Evolutionary conservation across 75 land plant genomes (phyloP).

Genomic region (Picea glauca): DNA sequence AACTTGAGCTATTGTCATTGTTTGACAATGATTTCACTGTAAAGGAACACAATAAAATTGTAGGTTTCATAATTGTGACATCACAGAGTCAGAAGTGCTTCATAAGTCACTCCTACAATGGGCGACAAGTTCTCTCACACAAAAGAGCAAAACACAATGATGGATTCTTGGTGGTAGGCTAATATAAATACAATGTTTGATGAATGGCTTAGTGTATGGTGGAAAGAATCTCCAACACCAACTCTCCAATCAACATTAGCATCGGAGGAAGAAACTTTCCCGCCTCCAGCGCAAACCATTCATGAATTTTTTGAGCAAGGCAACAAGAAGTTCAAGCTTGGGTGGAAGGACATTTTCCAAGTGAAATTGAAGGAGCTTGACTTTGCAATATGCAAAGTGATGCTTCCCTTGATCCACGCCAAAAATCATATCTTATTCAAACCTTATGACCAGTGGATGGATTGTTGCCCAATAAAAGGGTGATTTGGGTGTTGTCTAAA

Average conservation of each 20-base stretch:
- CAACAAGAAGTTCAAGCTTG: slow-evolving; percentile 70
- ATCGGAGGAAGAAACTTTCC: no score
- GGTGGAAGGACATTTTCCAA: slow-evolving; percentile 88
- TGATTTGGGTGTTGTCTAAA: no score
- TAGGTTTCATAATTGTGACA: slow-evolving; percentile 76
- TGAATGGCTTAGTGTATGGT: no score
- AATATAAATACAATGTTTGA: no score
- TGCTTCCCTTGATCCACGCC: no score
- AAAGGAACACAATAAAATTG: slow-evolving; percentile 86
- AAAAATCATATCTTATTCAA: slow-evolving; percentile 16
- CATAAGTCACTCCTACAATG: slow-evolving; percentile 79
- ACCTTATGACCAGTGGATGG: slow-evolving; percentile 96
- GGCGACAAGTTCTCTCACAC: slow-evolving; percentile 74
- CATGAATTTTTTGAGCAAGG: slow-evolving; percentile 14
- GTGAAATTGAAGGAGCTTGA: slow-evolving; percentile 89
- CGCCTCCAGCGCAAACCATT: no score
- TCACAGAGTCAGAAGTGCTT: slow-evolving; percentile 86
- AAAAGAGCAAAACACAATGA: slow-evolving; percentile 12
- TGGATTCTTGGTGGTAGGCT: no score
- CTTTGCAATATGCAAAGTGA: slow-evolving; percentile 24
- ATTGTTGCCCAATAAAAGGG: slow-evolving; percentile 53
- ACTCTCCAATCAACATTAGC: slow-evolving; percentile 20
- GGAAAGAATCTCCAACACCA: no score
- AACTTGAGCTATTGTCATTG: slow-evolving; percentile 75
- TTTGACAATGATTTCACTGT: slow-evolving; percentile 23